A percentile compares a stretch with the other conserved stretches of the same genome.
Conservation (phyloP, 177 flowering plant genomes). For the Vitis hybrid region DNA sequence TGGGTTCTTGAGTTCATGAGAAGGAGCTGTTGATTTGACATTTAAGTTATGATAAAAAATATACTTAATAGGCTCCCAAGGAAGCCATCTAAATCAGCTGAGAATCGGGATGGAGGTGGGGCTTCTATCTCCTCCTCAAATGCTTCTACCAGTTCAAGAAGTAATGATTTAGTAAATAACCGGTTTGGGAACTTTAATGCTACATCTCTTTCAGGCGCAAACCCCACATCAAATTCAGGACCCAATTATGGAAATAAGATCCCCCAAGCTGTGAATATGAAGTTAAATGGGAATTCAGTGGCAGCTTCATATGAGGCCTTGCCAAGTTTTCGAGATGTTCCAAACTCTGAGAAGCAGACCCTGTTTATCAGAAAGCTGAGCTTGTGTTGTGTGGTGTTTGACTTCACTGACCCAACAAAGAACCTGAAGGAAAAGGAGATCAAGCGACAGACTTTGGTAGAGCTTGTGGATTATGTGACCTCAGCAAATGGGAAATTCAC, state of each 20-base stretch:
- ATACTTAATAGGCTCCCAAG: slow-evolving; percentile 55
- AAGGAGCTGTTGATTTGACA: slow-evolving; percentile 3
- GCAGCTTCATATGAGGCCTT: slow-evolving; percentile 45
- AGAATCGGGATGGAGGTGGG: slow-evolving; percentile 38
- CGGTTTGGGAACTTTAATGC: slow-evolving; percentile 23
- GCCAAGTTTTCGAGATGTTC: slow-evolving; percentile 69
- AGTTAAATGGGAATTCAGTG: slow-evolving; percentile 31
- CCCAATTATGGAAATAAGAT: slow-evolving; percentile 34
- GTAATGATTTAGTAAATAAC: slow-evolving; percentile 20
- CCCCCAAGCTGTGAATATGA: slow-evolving; percentile 26
- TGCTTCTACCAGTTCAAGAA: slow-evolving; percentile 39
- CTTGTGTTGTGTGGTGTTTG: slow-evolving; percentile 59
- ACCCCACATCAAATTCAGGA: slow-evolving; percentile 21
- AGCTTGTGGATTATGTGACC: slow-evolving; percentile 62
- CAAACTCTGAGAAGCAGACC: slow-evolving; percentile 61
- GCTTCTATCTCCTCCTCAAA: slow-evolving; percentile 30
- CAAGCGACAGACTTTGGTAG: slow-evolving; percentile 64
- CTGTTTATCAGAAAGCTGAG: slow-evolving; percentile 52
- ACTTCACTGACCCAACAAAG: slow-evolving; percentile 57
- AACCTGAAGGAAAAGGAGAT: slow-evolving; percentile 60
- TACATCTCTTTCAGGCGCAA: slow-evolving; percentile 16
- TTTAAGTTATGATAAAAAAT: slow-evolving; percentile 50
- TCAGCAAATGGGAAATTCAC: slow-evolving; percentile 63
- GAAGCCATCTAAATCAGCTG: slow-evolving; percentile 55
- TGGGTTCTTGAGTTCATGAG: slow-evolving; percentile 3